Evolutionary conservation across 352 stramenopile genomes (phyloP), one percentile per base, ranked within the genome.

Genomic region (Globisporangium spiculum): DNA sequence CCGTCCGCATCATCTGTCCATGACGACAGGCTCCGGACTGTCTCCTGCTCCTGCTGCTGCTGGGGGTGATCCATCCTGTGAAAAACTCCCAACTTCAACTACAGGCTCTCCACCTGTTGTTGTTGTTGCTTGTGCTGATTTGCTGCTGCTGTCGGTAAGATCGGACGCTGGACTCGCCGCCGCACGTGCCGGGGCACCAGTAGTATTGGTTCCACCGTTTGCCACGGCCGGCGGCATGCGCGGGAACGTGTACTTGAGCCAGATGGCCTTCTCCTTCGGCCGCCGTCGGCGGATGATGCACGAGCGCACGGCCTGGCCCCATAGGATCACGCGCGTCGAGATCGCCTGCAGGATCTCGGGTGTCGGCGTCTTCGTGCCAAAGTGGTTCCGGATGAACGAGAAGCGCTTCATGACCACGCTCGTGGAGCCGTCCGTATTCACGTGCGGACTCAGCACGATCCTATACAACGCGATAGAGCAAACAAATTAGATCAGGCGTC

Each of bases 311-410:
- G 82, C 82, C 52, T 90, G 80, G 1, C 82, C 82, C 80, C 82
- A 90, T 14, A 90, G 72, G 67, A 90, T 84, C 30, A 90, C 80
- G 57, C 78, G 78, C 54, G 78, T 88, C 50, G 82, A 89, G 63
- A 90, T 83, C 46, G 80, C 80, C 60, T 89, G 80, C 63, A 88
- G 69, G 41, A 90, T 70, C 48, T 86, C 80, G 3, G 80, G 72
- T 22, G 71, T 82, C 32, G 78, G 69, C 44, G 64, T 63, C 5
- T 79, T 77, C 36, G 65, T 70, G 18, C 77, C 71, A 69, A 91
- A 83, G 48, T 90, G 80, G 57, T 89, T 80, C 57, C 80, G 81
- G 60, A 89, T 80, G 64, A 90, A 89, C 61, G 80, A 90, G 60
- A 90, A 90, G 9, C 82, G 82, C 58, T 86, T 83, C 74, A 91